Evolutionary conservation across 177 flowering plant species (phyloP), one percentile per base, ranked within the genome.

Genomic region (Tripterygium wilfordii): DNA sequence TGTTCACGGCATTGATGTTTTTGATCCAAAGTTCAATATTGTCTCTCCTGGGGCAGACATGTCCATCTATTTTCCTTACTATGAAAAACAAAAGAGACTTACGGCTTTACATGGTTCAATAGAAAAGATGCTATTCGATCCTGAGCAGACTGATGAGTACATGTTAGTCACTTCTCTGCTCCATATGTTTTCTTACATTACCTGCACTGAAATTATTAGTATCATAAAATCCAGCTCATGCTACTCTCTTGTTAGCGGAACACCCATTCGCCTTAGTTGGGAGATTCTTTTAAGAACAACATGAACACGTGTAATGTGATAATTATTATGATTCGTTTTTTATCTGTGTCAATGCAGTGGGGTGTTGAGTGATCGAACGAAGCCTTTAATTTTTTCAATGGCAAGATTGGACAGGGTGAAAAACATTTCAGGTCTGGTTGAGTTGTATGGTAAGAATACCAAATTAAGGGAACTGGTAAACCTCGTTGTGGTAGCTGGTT

Each of bases 1-100:
- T 38, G 98, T 92, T 48, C 96, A 88, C 57, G 98, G 98, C 22
- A 76, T 92, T 67, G 88, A 92, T 77, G 97, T 89, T 52, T 92
- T 86, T 57, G 99, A 92, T 74, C 96, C 99, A 12, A 92, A 92
- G 81, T 88, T 91, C 79, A 91, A 91, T 55, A 85, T 91, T 55
- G 96, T 91, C 36, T 88, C 98, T 23, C 98, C 98, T 17, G 98
- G 96, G 44, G 95, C 94, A 27, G 98, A 91, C 66, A 73, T 71
- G 83, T 1, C 38, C 58, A 85, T 91, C 39, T 91, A 91, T 56
- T 91, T 88, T 49, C 81, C 98, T 0, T 78, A 64, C 61, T 45
- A 67, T 2, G 90, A 85, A 18, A 70, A 77, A 61, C 60, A 80
- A 17, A 78, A 64, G 19, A 76, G 96, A 60, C 87, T 91, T 21